Evolutionary conservation across 2,329 filamentous ascomycete genomes (phyloP).

Genomic region (Cladophialophora carrionii): DNA sequence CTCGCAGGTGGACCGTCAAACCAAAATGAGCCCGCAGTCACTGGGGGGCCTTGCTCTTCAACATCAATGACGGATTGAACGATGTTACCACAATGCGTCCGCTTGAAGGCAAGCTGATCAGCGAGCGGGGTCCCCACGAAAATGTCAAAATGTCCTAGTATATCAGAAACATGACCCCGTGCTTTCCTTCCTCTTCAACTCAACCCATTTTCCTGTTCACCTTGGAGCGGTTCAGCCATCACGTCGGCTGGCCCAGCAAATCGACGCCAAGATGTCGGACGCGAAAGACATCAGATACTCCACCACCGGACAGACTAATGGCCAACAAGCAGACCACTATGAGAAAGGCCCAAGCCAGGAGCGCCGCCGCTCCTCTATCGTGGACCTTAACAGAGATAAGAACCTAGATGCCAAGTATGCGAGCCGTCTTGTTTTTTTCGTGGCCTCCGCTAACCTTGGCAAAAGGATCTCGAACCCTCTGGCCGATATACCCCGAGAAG

Average conservation of each 20-base stretch:
- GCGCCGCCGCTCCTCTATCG: constrained; percentile 25
- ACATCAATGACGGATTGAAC: not conserved
- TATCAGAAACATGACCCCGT: constrained; percentile 6
- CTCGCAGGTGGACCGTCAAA: not conserved
- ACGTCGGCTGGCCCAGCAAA: not conserved
- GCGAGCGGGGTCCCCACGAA: constrained; percentile 12
- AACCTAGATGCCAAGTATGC: constrained; percentile 36
- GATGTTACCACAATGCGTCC: constrained; percentile 4
- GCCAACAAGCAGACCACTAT: constrained; percentile 7
- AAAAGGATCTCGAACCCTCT: constrained; percentile 39
- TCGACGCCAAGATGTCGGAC: constrained; percentile 11
- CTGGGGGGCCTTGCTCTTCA: not conserved
- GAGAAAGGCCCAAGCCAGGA: constrained; percentile 11
- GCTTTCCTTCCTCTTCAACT: not conserved
- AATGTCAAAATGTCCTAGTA: not conserved
- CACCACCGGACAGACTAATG: constrained; percentile 1
- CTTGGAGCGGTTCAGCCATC: not conserved
- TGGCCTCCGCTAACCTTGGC: constrained; percentile 9
- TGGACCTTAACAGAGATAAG: constrained; percentile 28
- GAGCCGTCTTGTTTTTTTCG: constrained; percentile 1
- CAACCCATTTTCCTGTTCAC: not conserved
- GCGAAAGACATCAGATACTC: constrained; percentile 2
- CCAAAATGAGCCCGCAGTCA: not conserved
- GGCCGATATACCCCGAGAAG: constrained; percentile 35
- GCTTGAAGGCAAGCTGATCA: not conserved